Base-by-base conservation (phyloP, 306 rosid genomes). In the Glycine latifolia region DNA sequence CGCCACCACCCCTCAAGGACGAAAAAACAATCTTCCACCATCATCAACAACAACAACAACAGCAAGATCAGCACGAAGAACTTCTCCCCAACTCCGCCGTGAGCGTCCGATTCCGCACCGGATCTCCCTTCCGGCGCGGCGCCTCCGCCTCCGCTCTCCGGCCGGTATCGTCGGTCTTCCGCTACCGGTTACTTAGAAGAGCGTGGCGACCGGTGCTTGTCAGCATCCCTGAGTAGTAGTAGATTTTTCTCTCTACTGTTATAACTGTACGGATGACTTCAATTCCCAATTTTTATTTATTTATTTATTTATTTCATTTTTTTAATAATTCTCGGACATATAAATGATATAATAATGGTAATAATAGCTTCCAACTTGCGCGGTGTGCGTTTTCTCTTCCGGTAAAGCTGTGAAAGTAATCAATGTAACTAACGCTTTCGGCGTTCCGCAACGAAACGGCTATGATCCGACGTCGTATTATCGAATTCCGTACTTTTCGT, bases 171-270 rank as follows among this genome's bases (percentile, higher is more conserved):
- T 88, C 92, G 59, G 87, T 90, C 76, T 89, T 94, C 55, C 92
- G 97, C 5, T 86, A 89, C 76, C 80, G 97, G 81, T 84, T 94
- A 46, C 94, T 94, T 14, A 86, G 92, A 85, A 83, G 97, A 80
- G 89, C 91, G 73, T 92, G 98, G 97, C 94, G 98, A 37, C 98
- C 97, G 13, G 87, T 91, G 65, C 90, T 94, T 33, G 88, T 91
- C 73, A 68, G 93, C 16, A 92, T 94, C 76, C 98, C 98, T 4
- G 98, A 84, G 68, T 84, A 94, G 91, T 85, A 4, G 15, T 71
- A 37, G 41, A 71, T 9, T 47, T 47, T 47, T 5, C 52, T 47
- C 52, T 47, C 66, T 39, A 39, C 44, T 39, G 44, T 39, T 39
- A 39, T 39, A 39, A 39, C 44, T 70, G 90, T 88, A 89, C 83